Evolutionary conservation across 2,329 filamentous ascomycete species (phyloP), one percentile per base, ranked within the genome.

Genomic region (Epichloe sibirici): DNA sequence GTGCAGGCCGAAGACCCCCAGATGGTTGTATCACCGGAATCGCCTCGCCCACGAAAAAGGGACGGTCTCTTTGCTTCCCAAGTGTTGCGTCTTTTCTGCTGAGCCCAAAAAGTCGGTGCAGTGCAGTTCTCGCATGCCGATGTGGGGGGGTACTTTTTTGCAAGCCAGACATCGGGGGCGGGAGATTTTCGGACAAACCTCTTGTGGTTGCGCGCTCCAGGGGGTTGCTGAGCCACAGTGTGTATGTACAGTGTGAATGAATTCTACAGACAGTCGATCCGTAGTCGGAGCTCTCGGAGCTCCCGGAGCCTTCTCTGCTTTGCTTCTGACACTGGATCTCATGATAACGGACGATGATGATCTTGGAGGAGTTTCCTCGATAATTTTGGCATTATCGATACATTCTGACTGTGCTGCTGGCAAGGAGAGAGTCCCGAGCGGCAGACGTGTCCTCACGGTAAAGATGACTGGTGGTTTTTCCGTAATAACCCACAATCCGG

Each of bases 71-170:
- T 55, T 52, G 44, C 21, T 50, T 52, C 38, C 38, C 39, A 45
- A 46, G 49, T 61, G 59, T 38, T 67, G 66, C 66, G 66, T 65
- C 68, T 68, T 68, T 69, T 63, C 58, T 61, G 64, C 61, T 62
- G 61, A 64, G 66, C 63, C 61, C 61, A 67, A 69, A 68, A 70
- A 65, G 25, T 70, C 66, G 68, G 66, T 68, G 65, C 65, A 65
- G 64, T 11, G 31, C 23, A 23, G 21, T 63, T 68, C 51, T 56
- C 54, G 43, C 60, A 62, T 67, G 62, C 60, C 63, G 54, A 64
- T 68, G 67, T 69, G 68, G 66, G 66, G 67, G 60, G 45, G 17
- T 5, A 23, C 17, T 46, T 45, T 51, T 17, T 45, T 28, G 44
- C 12, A 44, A 40, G 38, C 48, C 46, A 54, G 52, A 53, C 51